Base-by-base conservation (phyloP, 1,284 basidiomycete genomes). In the Bondarzewia mesenterica region DNA sequence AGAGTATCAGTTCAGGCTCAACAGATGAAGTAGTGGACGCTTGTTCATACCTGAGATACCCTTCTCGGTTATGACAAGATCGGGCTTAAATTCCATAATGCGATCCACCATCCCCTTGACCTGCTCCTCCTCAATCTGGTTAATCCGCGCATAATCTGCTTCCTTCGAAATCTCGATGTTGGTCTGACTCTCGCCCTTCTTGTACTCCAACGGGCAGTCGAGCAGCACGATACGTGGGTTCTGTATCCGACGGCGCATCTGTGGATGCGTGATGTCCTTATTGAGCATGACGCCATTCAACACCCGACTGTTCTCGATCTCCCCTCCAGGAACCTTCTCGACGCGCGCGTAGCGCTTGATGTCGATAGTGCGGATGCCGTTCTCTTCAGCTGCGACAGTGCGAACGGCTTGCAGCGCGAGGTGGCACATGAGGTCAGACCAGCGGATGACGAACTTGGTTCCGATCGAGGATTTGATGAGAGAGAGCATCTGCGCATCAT, bases 391-490 rank as follows among this genome's bases (percentile, higher is more conserved):
- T 1, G 77, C 77, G 44, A 97, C 93, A 1, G 85, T 93, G 35
- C 88, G 82, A 1, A 98, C 91, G 1, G 95, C 94, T 56, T 95
- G 80, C 26, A 99, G 75, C 0, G 96, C 96, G 45, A 99, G 85
- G 54, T 75, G 80, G 71, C 95, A 99, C 95, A 99, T 99, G 55
- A 97, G 83, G 60, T 96, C 93, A 1, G 89, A 90, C 95, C 95
- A 99, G 44, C 95, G 82, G 36, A 84, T 85, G 57, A 94, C 92
- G 61, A 99, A 98, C 68, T 99, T 99, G 50, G 96, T 99, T n/a
- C 95, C 95, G 67, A 99, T 97, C 43, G 93, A 95, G 0, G 92
- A 96, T 71, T 97, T 97, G 78, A 99, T 98, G 60, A 99, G 80
- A 4, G 89, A 79, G 37, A 98, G 82, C 95, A 99, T 99, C 59